Conservation (phyloP, 1,139 yeast genomes). For the Diutina scorzettiae region DNA sequence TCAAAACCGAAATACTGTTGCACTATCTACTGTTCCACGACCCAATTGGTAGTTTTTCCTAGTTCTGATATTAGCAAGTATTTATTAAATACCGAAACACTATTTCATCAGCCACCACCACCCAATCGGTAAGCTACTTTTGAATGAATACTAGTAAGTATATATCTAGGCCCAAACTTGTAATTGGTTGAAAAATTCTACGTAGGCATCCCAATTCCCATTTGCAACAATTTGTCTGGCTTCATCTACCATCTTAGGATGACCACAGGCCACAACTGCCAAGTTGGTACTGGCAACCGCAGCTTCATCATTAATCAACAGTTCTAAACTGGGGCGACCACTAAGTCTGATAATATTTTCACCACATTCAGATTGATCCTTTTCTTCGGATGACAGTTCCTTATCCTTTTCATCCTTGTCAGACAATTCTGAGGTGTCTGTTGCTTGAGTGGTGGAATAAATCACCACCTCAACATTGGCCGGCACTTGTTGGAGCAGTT, state of each 20-base stretch:
- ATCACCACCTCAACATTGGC: background rate
- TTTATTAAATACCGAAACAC: too few relatives aligned
- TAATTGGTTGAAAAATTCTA: background rate
- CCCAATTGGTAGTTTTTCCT: too few relatives aligned
- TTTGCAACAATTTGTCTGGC: background rate
- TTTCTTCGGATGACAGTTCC: too few relatives aligned
- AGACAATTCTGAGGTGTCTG: background rate
- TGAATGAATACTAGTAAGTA: too few relatives aligned
- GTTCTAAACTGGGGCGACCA: background rate
- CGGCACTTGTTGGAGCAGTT: background rate
- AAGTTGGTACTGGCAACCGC: background rate
- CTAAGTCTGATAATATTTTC: too few relatives aligned
- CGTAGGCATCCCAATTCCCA: background rate
- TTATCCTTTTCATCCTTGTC: too few relatives aligned
- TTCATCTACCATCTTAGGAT: background rate
- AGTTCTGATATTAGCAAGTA: too few relatives aligned
- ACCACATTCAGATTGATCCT: too few relatives aligned
- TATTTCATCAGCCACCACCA: too few relatives aligned
- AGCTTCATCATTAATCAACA: background rate
- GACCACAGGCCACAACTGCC: slow-evolving; percentile 1
- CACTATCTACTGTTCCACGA: too few relatives aligned
- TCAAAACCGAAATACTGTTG: too few relatives aligned
- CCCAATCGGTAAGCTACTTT: too few relatives aligned
- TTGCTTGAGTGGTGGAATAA: background rate
- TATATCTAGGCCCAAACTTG: slow-evolving; percentile 4